Percentiles rank a stretch among this genome's conserved stretches.
Conservation (phyloP, 768 basidiomycete genomes). For the Royoungia palumana region DNA sequence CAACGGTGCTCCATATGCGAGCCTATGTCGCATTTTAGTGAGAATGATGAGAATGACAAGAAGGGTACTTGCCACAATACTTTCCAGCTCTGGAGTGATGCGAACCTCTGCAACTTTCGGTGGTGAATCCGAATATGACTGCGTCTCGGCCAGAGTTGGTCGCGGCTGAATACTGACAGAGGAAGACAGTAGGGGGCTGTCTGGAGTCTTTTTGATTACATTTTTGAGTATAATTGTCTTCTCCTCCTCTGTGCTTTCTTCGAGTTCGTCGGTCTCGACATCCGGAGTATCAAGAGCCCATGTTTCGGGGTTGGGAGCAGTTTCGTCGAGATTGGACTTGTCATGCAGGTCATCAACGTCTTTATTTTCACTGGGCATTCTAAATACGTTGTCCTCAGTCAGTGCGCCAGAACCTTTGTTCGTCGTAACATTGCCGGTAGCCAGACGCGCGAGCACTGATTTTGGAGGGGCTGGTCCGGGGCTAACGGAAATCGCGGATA, state of each 20-base stretch:
- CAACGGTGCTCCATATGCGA: constrained; percentile 66
- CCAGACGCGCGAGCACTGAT: constrained; percentile 28
- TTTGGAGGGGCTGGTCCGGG: constrained; percentile 37
- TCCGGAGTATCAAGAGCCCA: constrained; percentile 1
- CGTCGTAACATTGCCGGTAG: constrained; percentile 8
- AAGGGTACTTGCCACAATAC: constrained; percentile 50
- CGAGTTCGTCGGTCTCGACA: constrained; percentile 4
- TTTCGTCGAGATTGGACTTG: constrained; percentile 14
- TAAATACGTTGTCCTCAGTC: constrained; percentile 9
- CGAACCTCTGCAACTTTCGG: constrained; percentile 39
- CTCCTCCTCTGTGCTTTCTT: constrained; percentile 27
- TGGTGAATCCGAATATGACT: constrained; percentile 11
- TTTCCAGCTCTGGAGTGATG: constrained; percentile 62
- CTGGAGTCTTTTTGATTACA: not conserved
- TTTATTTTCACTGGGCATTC: not conserved
- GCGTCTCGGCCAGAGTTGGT: not conserved
- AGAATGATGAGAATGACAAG: not conserved
- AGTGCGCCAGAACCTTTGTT: constrained; percentile 1
- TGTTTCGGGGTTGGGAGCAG: constrained; percentile 1
- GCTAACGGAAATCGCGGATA: constrained; percentile 41
- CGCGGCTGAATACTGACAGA: constrained; percentile 6
- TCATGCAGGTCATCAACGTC: constrained; percentile 8
- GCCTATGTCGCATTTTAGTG: constrained; percentile 35
- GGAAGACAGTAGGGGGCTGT: not conserved
- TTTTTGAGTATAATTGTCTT: constrained; percentile 31